phyloP scores from a whole-genome alignment of 2,329 filamentous ascomycete genomes.

The Fusarium sp. region DNA sequence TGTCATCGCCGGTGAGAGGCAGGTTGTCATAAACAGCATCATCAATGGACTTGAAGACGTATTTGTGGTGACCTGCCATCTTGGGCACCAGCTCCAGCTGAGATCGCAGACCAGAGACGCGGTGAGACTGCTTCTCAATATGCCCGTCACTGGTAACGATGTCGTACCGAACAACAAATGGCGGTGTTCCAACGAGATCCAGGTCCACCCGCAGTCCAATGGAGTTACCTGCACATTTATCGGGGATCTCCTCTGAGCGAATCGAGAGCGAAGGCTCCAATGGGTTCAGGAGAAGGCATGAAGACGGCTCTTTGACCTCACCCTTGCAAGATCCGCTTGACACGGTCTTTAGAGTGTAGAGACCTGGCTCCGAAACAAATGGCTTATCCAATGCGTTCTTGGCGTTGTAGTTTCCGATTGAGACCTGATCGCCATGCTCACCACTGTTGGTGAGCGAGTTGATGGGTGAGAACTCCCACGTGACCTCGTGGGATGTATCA shows the following conservation, averaged over 20 bases:
- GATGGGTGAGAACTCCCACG: constrained; percentile 84
- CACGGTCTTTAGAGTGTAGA: constrained; percentile 86
- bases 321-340: constrained; percentile 84
- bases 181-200: constrained; percentile 90
- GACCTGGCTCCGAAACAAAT: constrained; percentile 77
- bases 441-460: constrained; percentile 75
- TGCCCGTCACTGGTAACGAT: constrained; percentile 69
- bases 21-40: constrained; percentile 83
- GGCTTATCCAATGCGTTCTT: constrained; percentile 72
- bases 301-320: constrained; percentile 91
- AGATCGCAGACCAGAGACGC: constrained; percentile 77
- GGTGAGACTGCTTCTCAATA: constrained; percentile 63
- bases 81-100: constrained; percentile 86
- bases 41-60: constrained; percentile 82
- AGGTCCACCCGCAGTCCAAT: constrained; percentile 90
- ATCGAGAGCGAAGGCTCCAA: constrained; percentile 84
- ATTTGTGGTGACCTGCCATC: constrained; percentile 86
- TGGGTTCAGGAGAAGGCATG: constrained; percentile 92
- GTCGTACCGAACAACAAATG: constrained; percentile 85
- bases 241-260: constrained; percentile 82
- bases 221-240: constrained; percentile 94
- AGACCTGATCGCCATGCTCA: constrained; percentile 71
- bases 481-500: constrained; percentile 76
- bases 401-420: constrained; percentile 67
- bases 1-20: constrained; percentile 68